Base-by-base conservation (phyloP, 2,329 filamentous ascomycete genomes). In the Colletotrichum musicola region DNA sequence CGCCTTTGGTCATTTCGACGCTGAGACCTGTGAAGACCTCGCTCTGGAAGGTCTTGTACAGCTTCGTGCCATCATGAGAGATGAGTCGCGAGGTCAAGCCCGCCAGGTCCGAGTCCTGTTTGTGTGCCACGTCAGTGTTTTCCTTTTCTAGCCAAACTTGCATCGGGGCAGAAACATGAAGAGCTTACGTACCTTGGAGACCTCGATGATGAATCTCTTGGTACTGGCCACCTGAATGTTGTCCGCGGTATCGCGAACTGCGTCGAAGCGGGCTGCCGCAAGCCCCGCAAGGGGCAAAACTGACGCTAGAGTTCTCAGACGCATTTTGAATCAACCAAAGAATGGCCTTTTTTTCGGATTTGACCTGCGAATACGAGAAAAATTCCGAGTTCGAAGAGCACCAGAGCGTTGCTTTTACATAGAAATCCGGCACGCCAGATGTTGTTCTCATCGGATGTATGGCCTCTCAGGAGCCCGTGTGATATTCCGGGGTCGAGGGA, bases 11-110 rank as follows among this genome's bases (percentile, higher is more conserved):
- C 2, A 64, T 27, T 18, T 70, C 70, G 7, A 71, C 35, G 5
- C 70, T 71, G 46, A 70, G 22, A 3, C 70, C 70, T 5, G 62
- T 64, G n/a, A 71, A 71, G 6, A 71, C 51, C 4, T 59, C 40
- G 13, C 58, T 70, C 10, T 61, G 20, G 35, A 71, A 71, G 3
- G 63, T 54, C 35, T 60, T 68, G 18, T 60, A 49, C 12, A 71
- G 47, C 27, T 27, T 64, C 14, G 40, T 66, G 16, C 59, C 70
- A 7, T 40, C 13, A 2, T 35, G 57, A 2, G 25, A 4, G 5
- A 25, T 27, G 10, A 68, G 40, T 1, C 42, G 16, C 1, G 62
- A 40, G 4, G 49, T 57, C 18, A 71, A 14, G 12, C 18, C 25
- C 20, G 55, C 59, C 13, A 57, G 27, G 22, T 60, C 58, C 1